Percentiles rank a stretch among this genome's conserved stretches.
phyloP scores from a whole-genome alignment of 2,329 filamentous ascomycete species.

The Dactylellina cionopaga region DNA sequence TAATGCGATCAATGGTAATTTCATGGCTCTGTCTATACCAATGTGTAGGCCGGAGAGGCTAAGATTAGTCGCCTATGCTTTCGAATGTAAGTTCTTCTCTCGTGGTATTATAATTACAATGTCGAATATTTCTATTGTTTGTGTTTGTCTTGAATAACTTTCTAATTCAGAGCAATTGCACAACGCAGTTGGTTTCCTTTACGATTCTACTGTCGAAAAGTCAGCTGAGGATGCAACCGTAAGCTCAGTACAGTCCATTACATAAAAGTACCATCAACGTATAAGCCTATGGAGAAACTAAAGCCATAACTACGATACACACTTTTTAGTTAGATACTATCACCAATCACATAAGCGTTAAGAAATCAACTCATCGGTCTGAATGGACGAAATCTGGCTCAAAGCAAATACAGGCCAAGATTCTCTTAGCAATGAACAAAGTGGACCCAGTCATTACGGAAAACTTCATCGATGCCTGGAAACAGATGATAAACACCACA shows the following conservation, averaged over 20 bases:
- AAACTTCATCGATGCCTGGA: not conserved
- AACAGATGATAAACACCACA: not conserved
- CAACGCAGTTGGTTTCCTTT: conserved; percentile 3
- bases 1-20: not conserved
- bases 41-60: not conserved
- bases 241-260: too few relatives aligned
- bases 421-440: not conserved
- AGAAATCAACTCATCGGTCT: too few relatives aligned
- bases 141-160: too few relatives aligned
- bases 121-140: not conserved
- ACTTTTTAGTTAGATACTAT: too few relatives aligned
- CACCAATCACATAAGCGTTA: not conserved
- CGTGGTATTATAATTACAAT: too few relatives aligned
- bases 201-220: not conserved
- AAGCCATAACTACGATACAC: too few relatives aligned
- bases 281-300: too few relatives aligned
- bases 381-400: not conserved
- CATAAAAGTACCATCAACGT: too few relatives aligned
- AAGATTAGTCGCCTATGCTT: not conserved
- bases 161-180: too few relatives aligned
- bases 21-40: not conserved
- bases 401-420: not conserved
- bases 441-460: not conserved
- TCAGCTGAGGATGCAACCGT: not conserved
- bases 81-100: conserved; percentile 13